Conservation (phyloP, 2,329 filamentous ascomycete genomes). For the Geosmithia flava region DNA sequence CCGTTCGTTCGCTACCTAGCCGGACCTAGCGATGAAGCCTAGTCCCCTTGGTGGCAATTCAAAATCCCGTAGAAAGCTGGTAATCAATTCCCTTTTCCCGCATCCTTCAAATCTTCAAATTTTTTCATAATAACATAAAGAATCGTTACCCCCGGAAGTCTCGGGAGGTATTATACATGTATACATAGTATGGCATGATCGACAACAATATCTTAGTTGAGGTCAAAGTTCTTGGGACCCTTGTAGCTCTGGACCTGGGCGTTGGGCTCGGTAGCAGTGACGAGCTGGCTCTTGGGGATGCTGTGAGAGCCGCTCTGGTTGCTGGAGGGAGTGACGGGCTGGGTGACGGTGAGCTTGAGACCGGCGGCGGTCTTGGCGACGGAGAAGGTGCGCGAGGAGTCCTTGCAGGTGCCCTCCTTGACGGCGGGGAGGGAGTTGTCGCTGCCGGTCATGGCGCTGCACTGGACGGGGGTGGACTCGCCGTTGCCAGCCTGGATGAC, state of each 20-base stretch:
- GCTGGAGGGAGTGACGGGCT: slow-evolving; percentile 13
- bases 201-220: too few species aligned
- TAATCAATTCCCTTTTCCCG: too few species aligned
- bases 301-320: slow-evolving; percentile 12
- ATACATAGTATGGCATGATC: too few species aligned
- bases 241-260: slow-evolving; percentile 15
- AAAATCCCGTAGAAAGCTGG: too few species aligned
- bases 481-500: slow-evolving; percentile 6
- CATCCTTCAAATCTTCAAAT: too few species aligned
- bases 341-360: slow-evolving; percentile 12
- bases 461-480: slow-evolving; percentile 12
- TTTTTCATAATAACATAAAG: too few species aligned
- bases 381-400: slow-evolving; percentile 16
- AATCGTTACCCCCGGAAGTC: too few species aligned
- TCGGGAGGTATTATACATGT: too few species aligned
- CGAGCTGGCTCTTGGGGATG: slow-evolving; percentile 12
- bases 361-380: slow-evolving; percentile 10
- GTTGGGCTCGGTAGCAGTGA: slow-evolving; percentile 10
- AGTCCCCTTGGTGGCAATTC: too few species aligned
- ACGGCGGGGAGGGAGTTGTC: slow-evolving; percentile 16
- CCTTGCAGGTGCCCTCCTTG: slow-evolving; percentile 12
- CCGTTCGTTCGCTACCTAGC: too few species aligned
- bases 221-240: slow-evolving; percentile 9
- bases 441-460: slow-evolving; percentile 7
- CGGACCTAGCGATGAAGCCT: too few species aligned